Evolutionary conservation across 805 yeast species (phyloP).

Genomic region (Lachancea mirantina): DNA sequence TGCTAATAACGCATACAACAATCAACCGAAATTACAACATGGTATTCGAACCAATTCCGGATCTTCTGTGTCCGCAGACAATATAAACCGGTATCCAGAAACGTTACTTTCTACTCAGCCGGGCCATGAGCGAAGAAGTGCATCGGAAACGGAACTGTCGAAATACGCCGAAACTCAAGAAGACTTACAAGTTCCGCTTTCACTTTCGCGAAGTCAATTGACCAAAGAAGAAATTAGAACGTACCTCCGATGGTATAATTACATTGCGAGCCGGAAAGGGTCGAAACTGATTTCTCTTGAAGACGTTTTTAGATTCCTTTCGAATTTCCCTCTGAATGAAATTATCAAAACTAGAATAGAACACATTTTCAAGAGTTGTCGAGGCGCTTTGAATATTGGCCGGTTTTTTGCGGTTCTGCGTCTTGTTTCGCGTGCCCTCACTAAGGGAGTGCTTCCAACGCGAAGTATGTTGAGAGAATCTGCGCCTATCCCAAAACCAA

Average conservation of each 20-base stretch:
- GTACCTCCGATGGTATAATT: slow-evolving; percentile 90
- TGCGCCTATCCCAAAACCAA: slow-evolving; percentile 74
- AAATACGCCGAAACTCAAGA: slow-evolving; percentile 26
- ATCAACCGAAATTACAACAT: slow-evolving; percentile 8
- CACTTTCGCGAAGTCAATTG: slow-evolving; percentile 59
- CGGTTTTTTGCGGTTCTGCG: slow-evolving; percentile 86
- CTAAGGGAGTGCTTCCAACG: slow-evolving; percentile 43
- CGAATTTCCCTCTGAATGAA: slow-evolving; percentile 62
- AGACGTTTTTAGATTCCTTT: slow-evolving; percentile 72
- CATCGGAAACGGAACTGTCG: neutral
- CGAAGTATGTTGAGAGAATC: slow-evolving; percentile 44
- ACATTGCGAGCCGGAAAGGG: slow-evolving; percentile 64
- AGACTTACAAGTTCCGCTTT: slow-evolving; percentile 48
- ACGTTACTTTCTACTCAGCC: too few species aligned
- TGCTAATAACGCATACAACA: slow-evolving; percentile 4
- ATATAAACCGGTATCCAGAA: too few species aligned
- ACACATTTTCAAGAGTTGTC: slow-evolving; percentile 44
- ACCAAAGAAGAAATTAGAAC: slow-evolving; percentile 75
- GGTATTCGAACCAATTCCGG: too few species aligned
- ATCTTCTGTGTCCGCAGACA: too few species aligned
- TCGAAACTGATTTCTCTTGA: slow-evolving; percentile 57
- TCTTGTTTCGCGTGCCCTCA: slow-evolving; percentile 63
- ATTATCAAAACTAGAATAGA: slow-evolving; percentile 44
- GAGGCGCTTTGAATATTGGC: slow-evolving; percentile 67
- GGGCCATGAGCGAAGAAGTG: slow-evolving; percentile 8